Evolutionary conservation across 108 stramenopile species (phyloP).

Genomic region (Tribonema minus): DNA sequence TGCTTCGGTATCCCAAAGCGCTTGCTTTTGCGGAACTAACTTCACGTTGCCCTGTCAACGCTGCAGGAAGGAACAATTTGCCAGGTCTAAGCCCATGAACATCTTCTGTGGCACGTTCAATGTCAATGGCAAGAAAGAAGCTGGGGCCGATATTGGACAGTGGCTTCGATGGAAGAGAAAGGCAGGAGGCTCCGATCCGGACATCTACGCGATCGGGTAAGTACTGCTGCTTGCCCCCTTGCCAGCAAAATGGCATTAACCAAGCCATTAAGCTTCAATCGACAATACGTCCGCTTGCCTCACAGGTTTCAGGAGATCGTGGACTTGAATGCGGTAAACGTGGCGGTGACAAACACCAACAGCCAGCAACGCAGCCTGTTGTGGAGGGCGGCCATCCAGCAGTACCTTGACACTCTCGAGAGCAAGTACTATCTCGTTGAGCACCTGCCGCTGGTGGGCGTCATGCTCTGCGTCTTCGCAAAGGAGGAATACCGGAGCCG

Average conservation of each 20-base stretch:
- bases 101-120: constrained; percentile 96
- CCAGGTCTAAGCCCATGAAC: constrained; percentile 1
- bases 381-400: constrained; percentile 76
- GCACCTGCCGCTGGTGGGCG: constrained; percentile 78
- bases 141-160: constrained; percentile 65
- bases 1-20: background rate
- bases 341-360: constrained; percentile 84
- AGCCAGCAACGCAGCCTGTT: constrained; percentile 55
- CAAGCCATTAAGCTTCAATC: background rate
- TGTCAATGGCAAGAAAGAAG: constrained; percentile 93
- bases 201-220: constrained; percentile 52
- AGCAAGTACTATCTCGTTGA: constrained; percentile 52
- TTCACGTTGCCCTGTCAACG: background rate
- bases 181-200: constrained; percentile 3
- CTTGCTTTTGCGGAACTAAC: background rate
- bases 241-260: background rate
- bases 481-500: too few relatives aligned
- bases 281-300: background rate
- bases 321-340: constrained; percentile 97
- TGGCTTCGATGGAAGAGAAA: constrained; percentile 23
- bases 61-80: constrained; percentile 42
- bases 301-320: constrained; percentile 91
- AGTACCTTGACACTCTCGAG: constrained; percentile 65
- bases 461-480: constrained; percentile 86
- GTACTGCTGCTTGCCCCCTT: background rate